A percentile compares a stretch with the other conserved stretches of the same genome.
Conservation (phyloP, 208 protist species). For the Leishmania braziliensis region DNA sequence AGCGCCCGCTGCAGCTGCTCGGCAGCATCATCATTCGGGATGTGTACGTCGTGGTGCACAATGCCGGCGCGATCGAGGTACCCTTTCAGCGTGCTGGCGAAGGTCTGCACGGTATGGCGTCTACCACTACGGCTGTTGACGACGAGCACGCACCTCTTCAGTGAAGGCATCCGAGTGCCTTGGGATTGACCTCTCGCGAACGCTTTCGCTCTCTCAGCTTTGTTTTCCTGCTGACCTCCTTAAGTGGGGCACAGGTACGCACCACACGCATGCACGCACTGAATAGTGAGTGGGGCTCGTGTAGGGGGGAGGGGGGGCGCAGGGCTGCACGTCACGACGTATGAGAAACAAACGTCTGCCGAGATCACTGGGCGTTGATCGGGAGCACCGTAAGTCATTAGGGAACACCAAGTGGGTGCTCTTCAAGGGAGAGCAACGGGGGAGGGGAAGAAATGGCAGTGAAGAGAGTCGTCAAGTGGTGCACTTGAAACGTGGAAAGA, state of each 20-base stretch:
- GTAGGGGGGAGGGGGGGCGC: too few relatives aligned
- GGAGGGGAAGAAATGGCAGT: not conserved
- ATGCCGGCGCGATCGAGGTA: slow-evolving; percentile 74
- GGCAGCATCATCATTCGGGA: slow-evolving; percentile 37
- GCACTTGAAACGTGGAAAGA: not conserved
- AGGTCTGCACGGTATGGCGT: slow-evolving; percentile 43
- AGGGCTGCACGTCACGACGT: not conserved
- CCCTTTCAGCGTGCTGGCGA: slow-evolving; percentile 56
- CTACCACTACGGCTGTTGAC: slow-evolving; percentile 80
- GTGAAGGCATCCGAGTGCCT: slow-evolving; percentile 14
- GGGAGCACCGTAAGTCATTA: too few relatives aligned
- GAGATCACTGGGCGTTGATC: not conserved
- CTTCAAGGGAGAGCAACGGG: not conserved
- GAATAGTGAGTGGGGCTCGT: not conserved
- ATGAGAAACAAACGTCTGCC: not conserved
- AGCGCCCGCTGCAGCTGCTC: slow-evolving; percentile 17
- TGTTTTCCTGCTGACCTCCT: not conserved
- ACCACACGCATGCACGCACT: not conserved
- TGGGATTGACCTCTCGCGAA: not conserved
- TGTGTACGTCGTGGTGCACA: slow-evolving; percentile 62
- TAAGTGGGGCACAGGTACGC: not conserved
- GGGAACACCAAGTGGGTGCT: not conserved
- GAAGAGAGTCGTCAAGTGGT: not conserved
- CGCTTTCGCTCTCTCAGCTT: not conserved
- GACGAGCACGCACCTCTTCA: slow-evolving; percentile 57